Base-by-base conservation (phyloP, 108 stramenopile species). In the Skeletonema costatum region DNA sequence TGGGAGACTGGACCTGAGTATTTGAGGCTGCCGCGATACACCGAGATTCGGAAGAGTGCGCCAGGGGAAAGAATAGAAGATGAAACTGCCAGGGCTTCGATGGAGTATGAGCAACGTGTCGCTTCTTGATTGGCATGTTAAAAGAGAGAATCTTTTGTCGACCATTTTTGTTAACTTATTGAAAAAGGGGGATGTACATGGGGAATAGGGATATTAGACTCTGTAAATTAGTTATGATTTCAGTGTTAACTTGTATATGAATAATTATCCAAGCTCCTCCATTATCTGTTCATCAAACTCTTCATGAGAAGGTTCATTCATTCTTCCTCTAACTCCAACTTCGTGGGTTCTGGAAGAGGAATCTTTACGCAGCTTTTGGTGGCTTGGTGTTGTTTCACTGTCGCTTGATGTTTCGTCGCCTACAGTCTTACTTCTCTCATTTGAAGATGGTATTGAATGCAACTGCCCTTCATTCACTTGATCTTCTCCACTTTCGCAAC, bases 1-100 rank as follows among this genome's bases (percentile, higher is more conserved):
- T 90, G 89, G 89, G 84, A 88, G 67, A 73, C 59, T 39, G 89
- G 87, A 5, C 86, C 86, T 11, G 75, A 75, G 17, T 76, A 82
- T 36, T 70, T 90, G 51, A 59, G 86, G n/a, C 65, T 90, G 61
- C 89, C 89, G 7, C 64, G 89, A 30, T 76, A 82, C 44, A 56
- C 7, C 10, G 61, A 68, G 66, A 53, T 82, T 56, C 53, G 9
- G 1, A 56, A 46, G 44, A 46, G 16, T n/a, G n/a, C 16, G 16
- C 16, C 53, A 0, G 25, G 25, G 21, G 21, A 56, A 56, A 56
- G 53, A 56, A 56, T 56, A 56, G 53, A 25, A 2, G 53, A 56
- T 9, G 53, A 29, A n/a, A n/a, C 25, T 21, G 21, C 53, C 2
- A 25, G 19, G 53, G 53, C 25, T 21, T n/a, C 25, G 16, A 25